Conservation (phyloP, 495 filamentous ascomycete species). For the Lophiostoma macrostomum region DNA sequence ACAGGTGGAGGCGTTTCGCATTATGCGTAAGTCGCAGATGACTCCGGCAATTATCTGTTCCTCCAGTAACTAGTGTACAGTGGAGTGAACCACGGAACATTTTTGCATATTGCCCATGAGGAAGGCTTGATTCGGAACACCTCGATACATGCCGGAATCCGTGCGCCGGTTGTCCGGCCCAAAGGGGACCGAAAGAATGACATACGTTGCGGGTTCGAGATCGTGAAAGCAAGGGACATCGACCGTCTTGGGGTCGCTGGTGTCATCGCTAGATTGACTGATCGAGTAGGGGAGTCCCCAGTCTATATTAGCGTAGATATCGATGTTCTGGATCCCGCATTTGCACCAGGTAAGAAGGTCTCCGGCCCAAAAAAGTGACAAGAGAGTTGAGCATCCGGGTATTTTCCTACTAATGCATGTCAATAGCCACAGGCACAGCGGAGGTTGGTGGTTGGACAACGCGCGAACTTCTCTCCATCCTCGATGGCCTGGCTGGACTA, state of each 20-base stretch:
- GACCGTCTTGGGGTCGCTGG: constrained; percentile 39
- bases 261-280: constrained; percentile 37
- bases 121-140: constrained; percentile 50
- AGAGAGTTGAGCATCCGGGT: background rate
- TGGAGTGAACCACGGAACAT: constrained; percentile 54
- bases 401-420: background rate
- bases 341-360: constrained; percentile 38
- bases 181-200: constrained; percentile 51
- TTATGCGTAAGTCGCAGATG: constrained; percentile 44
- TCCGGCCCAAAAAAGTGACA: background rate
- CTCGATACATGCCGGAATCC: constrained; percentile 52
- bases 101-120: constrained; percentile 53
- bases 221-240: constrained; percentile 40
- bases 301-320: constrained; percentile 47
- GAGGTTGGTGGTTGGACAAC: constrained; percentile 45
- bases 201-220: constrained; percentile 50
- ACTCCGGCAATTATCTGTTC: background rate
- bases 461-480: constrained; percentile 41
- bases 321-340: constrained; percentile 45
- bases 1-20: constrained; percentile 50
- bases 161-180: constrained; percentile 44
- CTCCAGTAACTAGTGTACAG: constrained; percentile 28
- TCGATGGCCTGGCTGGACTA: constrained; percentile 42
- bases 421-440: constrained; percentile 41
- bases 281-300: constrained; percentile 34